Evolutionary conservation across 306 rosid genomes (phyloP).

Genomic region (Rosa lucieae): DNA sequence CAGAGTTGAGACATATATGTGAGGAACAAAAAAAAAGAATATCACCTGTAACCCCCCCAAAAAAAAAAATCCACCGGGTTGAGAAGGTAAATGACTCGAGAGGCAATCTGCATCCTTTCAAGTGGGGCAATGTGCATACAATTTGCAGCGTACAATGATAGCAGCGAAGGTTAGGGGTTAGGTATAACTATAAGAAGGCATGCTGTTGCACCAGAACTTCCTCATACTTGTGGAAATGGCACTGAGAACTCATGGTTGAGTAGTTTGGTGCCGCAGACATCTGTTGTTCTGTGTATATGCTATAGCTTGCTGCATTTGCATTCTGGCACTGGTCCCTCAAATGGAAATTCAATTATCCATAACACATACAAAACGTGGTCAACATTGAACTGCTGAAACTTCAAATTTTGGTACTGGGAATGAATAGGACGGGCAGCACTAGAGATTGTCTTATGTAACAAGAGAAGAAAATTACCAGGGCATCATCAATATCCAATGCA

Average conservation of each 20-base stretch:
- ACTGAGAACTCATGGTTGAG: not conserved
- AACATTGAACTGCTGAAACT: not conserved
- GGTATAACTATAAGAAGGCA: not conserved
- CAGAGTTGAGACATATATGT: not conserved
- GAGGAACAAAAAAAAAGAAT: not conserved
- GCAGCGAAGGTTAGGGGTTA: not conserved
- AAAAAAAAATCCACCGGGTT: not conserved
- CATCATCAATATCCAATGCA: not conserved
- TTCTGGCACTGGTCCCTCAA: not conserved
- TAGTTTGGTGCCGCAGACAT: not conserved
- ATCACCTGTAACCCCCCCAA: not conserved
- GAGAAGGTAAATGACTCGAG: not conserved
- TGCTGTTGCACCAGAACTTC: conserved; percentile 10
- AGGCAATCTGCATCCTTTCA: not conserved
- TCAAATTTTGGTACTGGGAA: not conserved
- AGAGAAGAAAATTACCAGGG: not conserved
- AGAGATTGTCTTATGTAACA: not conserved
- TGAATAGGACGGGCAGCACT: not conserved
- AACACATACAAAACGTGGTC: not conserved
- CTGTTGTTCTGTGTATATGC: not conserved
- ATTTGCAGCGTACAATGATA: conserved; percentile 5
- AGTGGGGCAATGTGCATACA: not conserved
- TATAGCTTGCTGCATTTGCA: not conserved
- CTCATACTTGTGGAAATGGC: not conserved
- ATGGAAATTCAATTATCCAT: not conserved